A percentile compares a stretch with the other conserved stretches of the same genome.
Conservation (phyloP, 2,329 filamentous ascomycete species). For the Monilinia laxa region DNA sequence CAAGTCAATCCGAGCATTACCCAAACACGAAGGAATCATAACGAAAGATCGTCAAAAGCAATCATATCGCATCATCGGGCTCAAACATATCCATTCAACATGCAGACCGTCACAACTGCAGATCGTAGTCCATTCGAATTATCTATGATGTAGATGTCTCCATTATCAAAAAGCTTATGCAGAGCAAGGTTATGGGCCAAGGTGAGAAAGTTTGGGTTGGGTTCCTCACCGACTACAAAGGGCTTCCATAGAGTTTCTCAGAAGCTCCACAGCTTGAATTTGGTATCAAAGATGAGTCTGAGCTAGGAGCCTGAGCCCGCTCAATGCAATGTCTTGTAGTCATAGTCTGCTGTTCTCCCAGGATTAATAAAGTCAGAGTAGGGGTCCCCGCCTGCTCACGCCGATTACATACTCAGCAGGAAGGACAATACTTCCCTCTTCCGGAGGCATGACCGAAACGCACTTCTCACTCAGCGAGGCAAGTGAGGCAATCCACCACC, state of each 20-base stretch:
- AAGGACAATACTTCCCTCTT: too few species aligned
- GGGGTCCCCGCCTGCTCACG: too few species aligned
- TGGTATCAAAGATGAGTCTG: background rate
- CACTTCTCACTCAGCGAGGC: too few species aligned
- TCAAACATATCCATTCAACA: background rate
- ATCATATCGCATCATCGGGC: background rate
- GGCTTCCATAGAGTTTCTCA: background rate
- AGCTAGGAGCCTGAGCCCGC: background rate
- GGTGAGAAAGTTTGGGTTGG: background rate
- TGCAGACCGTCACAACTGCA: background rate
- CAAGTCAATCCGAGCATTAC: constrained; percentile 4
- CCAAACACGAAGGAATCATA: background rate
- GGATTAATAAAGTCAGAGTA: too few species aligned
- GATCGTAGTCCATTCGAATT: background rate
- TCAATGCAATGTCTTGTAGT: constrained; percentile 9
- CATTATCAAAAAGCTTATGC: background rate
- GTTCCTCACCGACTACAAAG: background rate
- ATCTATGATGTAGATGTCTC: background rate
- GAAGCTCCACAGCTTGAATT: background rate
- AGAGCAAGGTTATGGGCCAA: background rate
- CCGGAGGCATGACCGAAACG: too few species aligned
- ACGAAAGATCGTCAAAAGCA: background rate
- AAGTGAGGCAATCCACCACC: too few species aligned
- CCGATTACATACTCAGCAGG: too few species aligned
- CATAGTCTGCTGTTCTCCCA: background rate